A percentile compares a stretch with the other conserved stretches of the same genome.
Evolutionary conservation across 2,329 filamentous ascomycete species (phyloP).

Genomic region (Ploettnerulaceae sp.): DNA sequence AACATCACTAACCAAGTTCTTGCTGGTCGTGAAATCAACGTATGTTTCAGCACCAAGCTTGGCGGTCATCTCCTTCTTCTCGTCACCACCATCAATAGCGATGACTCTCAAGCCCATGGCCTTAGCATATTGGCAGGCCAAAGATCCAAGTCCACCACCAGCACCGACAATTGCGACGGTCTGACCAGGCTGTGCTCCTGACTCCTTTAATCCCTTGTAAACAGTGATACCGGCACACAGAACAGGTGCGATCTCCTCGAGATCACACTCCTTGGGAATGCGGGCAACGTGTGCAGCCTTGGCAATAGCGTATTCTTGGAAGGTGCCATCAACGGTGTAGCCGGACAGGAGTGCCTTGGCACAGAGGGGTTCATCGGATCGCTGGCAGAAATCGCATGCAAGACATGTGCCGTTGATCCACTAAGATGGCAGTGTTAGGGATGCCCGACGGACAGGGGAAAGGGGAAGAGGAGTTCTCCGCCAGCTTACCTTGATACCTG

Average conservation of each 20-base stretch:
- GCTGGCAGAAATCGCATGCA: constrained; percentile 76
- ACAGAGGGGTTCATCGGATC: constrained; percentile 79
- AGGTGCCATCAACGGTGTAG: constrained; percentile 88
- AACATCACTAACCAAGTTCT: constrained; percentile 79
- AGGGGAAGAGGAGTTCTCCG: not conserved
- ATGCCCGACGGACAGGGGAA: too few relatives aligned
- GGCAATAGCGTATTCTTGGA: constrained; percentile 87
- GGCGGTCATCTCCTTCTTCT: constrained; percentile 69
- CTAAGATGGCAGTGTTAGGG: constrained; percentile 32
- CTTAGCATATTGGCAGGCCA: constrained; percentile 82
- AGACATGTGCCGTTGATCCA: constrained; percentile 91
- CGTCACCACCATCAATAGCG: constrained; percentile 77
- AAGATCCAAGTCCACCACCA: constrained; percentile 73
- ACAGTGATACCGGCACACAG: constrained; percentile 84
- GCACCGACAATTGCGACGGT: constrained; percentile 81
- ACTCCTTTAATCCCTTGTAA: constrained; percentile 89
- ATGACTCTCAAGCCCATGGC: constrained; percentile 82
- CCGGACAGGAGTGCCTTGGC: constrained; percentile 70
- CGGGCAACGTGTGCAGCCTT: constrained; percentile 82
- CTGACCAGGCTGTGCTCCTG: constrained; percentile 67
- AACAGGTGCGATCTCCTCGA: constrained; percentile 74
- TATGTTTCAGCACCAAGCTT: constrained; percentile 67
- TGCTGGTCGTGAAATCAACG: constrained; percentile 73
- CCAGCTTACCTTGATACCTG: constrained; percentile 62
- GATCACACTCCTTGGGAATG: constrained; percentile 69